Evolutionary conservation across 2,329 filamentous ascomycete genomes (phyloP), one percentile per base, ranked within the genome.

Genomic region (Escovopsis sp.): DNA sequence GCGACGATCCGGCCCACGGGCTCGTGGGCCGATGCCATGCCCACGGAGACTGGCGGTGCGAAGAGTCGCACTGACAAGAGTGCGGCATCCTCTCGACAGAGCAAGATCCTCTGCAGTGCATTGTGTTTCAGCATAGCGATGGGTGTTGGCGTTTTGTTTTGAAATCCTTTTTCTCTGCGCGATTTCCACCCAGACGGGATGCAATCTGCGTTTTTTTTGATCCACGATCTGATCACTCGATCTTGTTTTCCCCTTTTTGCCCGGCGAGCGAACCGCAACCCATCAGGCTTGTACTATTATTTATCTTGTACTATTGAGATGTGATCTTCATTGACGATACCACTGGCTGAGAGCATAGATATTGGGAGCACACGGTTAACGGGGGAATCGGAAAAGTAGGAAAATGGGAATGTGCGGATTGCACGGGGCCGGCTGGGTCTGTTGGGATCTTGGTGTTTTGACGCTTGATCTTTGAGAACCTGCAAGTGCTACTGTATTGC

Each of bases 1-100:
- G 62, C 64, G 1, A 64, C 61, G 6, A 60, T 71, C n/a, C 53
- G 51, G 6, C 57, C 57, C 10, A 52, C 55, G 12, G 51, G 45
- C 36, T 59, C 53, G 30, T 46, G 42, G 35, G 44, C 46, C 12
- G 45, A 43, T 7, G 46, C 42, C 10, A 29, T 51, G 8, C 54
- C 58, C 7, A 30, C 37, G 3, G 48, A 57, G 43, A 63, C 59
- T 2, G 47, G 50, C n/a, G 43, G 44, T 14, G 39, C 39, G 10
- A 41, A 46, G 42, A 43, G n/a, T 47, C 50, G 25, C 37, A 49
- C 44, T 12, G 46, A 57, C 8, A 50, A 57, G 7, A 57, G 43
- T 27, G 37, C 44, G 11, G 49, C 47, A 25, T 29, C 32, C 34
- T 43, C 40, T 29, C 37, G 41, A 11, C 45, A 47, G 35, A 40